Percentiles rank a stretch among this genome's conserved stretches.
These are phyloP conservation scores for Chytriomyces sp. DNA, from an alignment of 192 early-diverging fungal species.

Conservation along the genomic window DNA sequence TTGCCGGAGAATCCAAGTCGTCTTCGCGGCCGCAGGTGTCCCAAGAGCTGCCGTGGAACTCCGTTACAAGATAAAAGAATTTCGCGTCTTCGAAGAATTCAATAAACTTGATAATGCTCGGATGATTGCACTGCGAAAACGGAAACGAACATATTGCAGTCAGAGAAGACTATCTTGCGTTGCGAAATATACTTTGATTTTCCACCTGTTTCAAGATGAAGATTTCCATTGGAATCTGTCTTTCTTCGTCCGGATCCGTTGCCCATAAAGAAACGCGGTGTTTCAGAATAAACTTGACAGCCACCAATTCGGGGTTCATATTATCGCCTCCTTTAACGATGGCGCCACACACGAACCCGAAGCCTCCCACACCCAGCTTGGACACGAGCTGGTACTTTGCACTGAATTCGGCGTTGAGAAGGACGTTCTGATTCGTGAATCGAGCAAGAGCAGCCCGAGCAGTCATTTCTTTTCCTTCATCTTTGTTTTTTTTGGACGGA, in stretches of 20 bases:
- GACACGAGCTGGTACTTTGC: not conserved
- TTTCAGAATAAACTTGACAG: constrained; percentile 62
- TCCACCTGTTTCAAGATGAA: constrained; percentile 52
- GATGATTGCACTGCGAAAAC: constrained; percentile 40
- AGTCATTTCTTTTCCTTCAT: no score
- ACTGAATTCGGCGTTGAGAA: not conserved
- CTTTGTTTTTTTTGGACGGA: no score
- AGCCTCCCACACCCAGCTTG: constrained; percentile 75
- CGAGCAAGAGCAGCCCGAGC: not conserved
- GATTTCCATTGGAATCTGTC: constrained; percentile 53
- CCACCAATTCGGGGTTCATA: constrained; percentile 41
- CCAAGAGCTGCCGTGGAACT: constrained; percentile 53
- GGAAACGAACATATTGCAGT: not conserved
- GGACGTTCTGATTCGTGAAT: not conserved
- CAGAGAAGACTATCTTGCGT: not conserved
- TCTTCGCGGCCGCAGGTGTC: no score
- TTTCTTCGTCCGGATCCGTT: constrained; percentile 39
- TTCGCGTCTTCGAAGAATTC: constrained; percentile 49
- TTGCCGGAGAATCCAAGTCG: no score
- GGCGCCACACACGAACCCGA: constrained; percentile 76
- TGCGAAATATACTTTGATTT: not conserved
- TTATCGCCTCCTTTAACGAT: constrained; percentile 14
- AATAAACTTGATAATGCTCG: constrained; percentile 50
- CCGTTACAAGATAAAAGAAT: constrained; percentile 57
- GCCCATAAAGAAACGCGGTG: constrained; percentile 45